These are phyloP conservation scores for Geotrichum europaeum DNA, from an alignment of 1,139 yeast species.

Conservation along the genomic window DNA sequence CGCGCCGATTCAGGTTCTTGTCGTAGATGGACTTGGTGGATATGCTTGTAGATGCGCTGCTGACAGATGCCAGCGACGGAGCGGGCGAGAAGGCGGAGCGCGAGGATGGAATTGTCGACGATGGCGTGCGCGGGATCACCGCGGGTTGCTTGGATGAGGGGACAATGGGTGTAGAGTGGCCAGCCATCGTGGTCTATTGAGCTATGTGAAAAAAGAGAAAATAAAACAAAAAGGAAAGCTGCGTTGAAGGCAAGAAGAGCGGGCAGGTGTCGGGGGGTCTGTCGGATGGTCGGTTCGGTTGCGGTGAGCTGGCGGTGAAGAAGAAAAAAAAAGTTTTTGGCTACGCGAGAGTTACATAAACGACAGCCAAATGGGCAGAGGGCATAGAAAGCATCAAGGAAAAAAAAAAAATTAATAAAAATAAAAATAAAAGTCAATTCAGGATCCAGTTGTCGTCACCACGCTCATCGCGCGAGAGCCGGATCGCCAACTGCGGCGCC, in stretches of 20 bases:
- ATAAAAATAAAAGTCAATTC: background rate
- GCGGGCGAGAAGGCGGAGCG: conserved; percentile 23
- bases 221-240: background rate
- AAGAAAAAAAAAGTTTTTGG: background rate
- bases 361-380: no score
- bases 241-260: background rate
- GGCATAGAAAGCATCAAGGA: background rate
- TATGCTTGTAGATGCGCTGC: conserved; percentile 2
- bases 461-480: background rate
- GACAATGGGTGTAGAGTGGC: conserved; percentile 30
- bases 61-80: background rate
- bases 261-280: background rate
- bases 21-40: conserved; percentile 48
- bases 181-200: conserved; percentile 18
- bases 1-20: conserved; percentile 56
- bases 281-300: background rate
- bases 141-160: conserved; percentile 31
- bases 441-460: background rate
- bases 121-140: conserved; percentile 30
- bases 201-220: background rate
- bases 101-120: conserved; percentile 27
- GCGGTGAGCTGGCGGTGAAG: background rate
- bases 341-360: background rate
- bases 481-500: background rate
- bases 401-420: no score